These are phyloP conservation scores for Fistulifera solaris DNA, from an alignment of 108 stramenopile genomes.

Conservation along the genomic window DNA sequence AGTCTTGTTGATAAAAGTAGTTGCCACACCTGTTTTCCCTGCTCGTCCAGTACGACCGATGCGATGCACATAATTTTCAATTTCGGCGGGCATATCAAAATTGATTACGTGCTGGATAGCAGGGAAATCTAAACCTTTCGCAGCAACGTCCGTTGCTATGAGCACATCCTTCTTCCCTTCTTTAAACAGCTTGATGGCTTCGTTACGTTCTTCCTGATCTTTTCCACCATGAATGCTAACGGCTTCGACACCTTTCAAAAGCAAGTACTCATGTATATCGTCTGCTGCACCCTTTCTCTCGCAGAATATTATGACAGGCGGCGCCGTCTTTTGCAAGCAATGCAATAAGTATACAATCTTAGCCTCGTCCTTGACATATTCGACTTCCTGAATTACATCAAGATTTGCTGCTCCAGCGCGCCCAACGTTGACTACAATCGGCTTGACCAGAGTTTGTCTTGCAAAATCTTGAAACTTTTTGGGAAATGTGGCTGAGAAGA, in stretches of 20 bases:
- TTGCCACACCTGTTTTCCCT: slow-evolving; percentile 98
- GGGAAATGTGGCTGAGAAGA: slow-evolving; percentile 98
- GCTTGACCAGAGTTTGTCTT: slow-evolving; percentile 86
- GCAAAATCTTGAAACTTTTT: slow-evolving; percentile 99
- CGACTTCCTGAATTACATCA: slow-evolving; percentile 99
- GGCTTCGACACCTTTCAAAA: slow-evolving; percentile 97
- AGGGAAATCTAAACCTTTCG: slow-evolving; percentile 98
- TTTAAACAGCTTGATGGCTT: slow-evolving; percentile 90
- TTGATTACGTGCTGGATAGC: slow-evolving; percentile 99
- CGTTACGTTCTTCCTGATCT: slow-evolving; percentile 97
- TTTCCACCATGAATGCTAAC: slow-evolving; percentile 99
- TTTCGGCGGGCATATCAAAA: slow-evolving; percentile 99
- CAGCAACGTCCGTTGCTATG: slow-evolving; percentile 97
- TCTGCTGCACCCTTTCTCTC: slow-evolving; percentile 96
- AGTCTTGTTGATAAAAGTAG: slow-evolving; percentile 97
- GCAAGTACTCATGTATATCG: slow-evolving; percentile 96
- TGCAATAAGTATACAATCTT: slow-evolving; percentile 95
- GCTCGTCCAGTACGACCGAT: slow-evolving; percentile 99
- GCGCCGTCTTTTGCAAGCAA: slow-evolving; percentile 97
- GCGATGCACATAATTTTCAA: slow-evolving; percentile 93
- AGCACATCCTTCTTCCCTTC: slow-evolving; percentile 91
- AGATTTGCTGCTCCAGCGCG: slow-evolving; percentile 97
- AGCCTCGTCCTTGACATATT: slow-evolving; percentile 97
- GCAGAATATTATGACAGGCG: slow-evolving; percentile 96
- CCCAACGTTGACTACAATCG: slow-evolving; percentile 96